Percentiles rank a stretch among this genome's conserved stretches.
phyloP scores from a whole-genome alignment of 441 rosid species.

The Pelargonium citronellum region DNA sequence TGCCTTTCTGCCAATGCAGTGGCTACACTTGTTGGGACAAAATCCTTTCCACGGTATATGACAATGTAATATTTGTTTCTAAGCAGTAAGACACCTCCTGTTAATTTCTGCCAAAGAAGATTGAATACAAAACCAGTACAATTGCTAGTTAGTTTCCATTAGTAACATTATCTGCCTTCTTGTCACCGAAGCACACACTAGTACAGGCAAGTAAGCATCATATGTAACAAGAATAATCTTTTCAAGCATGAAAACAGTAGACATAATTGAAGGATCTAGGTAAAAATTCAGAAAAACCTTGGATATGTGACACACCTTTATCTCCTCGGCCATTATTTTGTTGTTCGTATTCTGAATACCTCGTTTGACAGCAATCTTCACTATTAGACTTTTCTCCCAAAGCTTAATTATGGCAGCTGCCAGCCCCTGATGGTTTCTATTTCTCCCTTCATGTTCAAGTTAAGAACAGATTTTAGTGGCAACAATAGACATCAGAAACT shows the following conservation, averaged over 20 bases:
- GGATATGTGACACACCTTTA: constrained; percentile 50
- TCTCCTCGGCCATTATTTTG: constrained; percentile 92
- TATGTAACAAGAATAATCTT: background rate
- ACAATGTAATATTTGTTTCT: constrained; percentile 91
- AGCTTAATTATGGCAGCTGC: constrained; percentile 78
- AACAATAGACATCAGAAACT: constrained; percentile 17
- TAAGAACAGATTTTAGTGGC: constrained; percentile 19
- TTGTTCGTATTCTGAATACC: constrained; percentile 97
- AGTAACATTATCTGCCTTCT: background rate
- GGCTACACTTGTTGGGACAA: constrained; percentile 79
- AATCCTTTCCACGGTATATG: constrained; percentile 92
- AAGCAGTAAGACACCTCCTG: constrained; percentile 85
- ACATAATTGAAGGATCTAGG: constrained; percentile 5
- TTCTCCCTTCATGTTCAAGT: constrained; percentile 58
- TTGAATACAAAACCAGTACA: constrained; percentile 13
- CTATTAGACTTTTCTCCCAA: constrained; percentile 90
- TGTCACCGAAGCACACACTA: background rate
- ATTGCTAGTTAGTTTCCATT: constrained; percentile 1
- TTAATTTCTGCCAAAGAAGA: constrained; percentile 47
- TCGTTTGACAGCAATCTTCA: constrained; percentile 87
- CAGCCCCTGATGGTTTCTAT: constrained; percentile 93
- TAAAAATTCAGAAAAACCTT: background rate
- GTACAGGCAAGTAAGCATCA: background rate
- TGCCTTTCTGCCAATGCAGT: constrained; percentile 79
- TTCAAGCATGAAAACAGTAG: constrained; percentile 9